Percentiles rank a stretch among this genome's conserved stretches.
Conservation (phyloP, 768 basidiomycete species). For the Termitomyces sp. region DNA sequence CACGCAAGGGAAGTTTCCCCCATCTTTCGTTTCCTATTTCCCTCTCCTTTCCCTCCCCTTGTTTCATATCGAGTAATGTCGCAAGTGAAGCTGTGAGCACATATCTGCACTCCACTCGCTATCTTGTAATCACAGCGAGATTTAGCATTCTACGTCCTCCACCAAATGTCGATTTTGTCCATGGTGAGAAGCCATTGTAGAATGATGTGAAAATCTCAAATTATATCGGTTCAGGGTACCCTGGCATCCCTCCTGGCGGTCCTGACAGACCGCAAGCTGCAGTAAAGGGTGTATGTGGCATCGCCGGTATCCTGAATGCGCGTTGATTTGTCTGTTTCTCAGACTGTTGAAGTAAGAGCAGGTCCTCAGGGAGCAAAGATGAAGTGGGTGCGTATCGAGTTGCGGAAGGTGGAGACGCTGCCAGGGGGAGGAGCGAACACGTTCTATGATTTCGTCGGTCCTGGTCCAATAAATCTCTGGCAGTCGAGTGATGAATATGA, state of each 20-base stretch:
- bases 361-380: conserved; percentile 76
- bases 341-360: conserved; percentile 85
- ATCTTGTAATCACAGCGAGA: conserved; percentile 1
- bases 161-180: conserved; percentile 85
- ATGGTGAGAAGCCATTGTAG: conserved; percentile 40
- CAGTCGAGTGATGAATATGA: conserved; percentile 71
- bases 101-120: conserved; percentile 19
- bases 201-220: conserved; percentile 3
- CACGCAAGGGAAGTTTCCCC: not conserved
- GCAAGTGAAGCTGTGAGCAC: conserved; percentile 38
- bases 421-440: conserved; percentile 67
- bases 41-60: not conserved
- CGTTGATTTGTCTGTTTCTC: conserved; percentile 10
- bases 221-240: conserved; percentile 49
- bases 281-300: conserved; percentile 71
- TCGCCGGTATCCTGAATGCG: conserved; percentile 1
- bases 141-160: conserved; percentile 76
- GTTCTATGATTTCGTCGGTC: conserved; percentile 77
- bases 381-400: conserved; percentile 88
- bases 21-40: not conserved
- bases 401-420: conserved; percentile 84
- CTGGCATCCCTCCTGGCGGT: conserved; percentile 79
- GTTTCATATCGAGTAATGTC: conserved; percentile 25
- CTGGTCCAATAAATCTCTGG: conserved; percentile 82
- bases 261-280: conserved; percentile 76